Percentiles rank a stretch among this genome's conserved stretches.
These are phyloP conservation scores for Whalleya microplaca DNA, from an alignment of 2,329 filamentous ascomycete species.

Conservation along the genomic window DNA sequence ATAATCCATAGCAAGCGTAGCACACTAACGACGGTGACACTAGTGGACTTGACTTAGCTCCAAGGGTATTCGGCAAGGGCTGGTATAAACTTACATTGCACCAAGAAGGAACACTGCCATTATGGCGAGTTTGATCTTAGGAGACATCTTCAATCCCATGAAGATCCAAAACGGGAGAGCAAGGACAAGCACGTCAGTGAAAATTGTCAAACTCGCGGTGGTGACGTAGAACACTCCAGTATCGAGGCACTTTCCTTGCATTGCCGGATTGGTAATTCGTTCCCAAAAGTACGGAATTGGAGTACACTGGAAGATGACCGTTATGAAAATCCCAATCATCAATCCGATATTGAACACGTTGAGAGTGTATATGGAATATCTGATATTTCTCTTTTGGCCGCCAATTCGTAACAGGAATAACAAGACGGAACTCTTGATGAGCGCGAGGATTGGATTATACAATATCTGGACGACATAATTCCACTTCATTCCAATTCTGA, in stretches of 20 bases:
- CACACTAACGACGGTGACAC: constrained; percentile 27
- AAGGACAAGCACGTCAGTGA: constrained; percentile 46
- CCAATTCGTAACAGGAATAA: constrained; percentile 38
- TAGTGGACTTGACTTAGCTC: constrained; percentile 6
- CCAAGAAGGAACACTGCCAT: constrained; percentile 42
- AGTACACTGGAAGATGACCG: constrained; percentile 37
- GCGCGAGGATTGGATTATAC: constrained; percentile 38
- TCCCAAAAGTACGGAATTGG: constrained; percentile 34
- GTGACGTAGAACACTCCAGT: constrained; percentile 24
- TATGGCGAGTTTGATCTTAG: constrained; percentile 42
- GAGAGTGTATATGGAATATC: constrained; percentile 32
- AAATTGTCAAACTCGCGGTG: constrained; percentile 43
- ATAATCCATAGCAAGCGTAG: constrained; percentile 28
- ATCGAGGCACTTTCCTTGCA: constrained; percentile 26
- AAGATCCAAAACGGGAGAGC: constrained; percentile 47
- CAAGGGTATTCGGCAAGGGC: too few relatives aligned
- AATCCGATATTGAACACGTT: constrained; percentile 34
- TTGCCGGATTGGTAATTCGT: constrained; percentile 18
- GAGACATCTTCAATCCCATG: constrained; percentile 43
- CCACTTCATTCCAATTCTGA: constrained; percentile 27
- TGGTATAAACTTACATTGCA: constrained; percentile 26
- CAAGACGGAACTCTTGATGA: constrained; percentile 39
- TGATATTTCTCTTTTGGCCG: constrained; percentile 29
- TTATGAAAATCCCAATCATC: constrained; percentile 36
- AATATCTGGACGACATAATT: constrained; percentile 34